Conservation (phyloP, 1,284 basidiomycete genomes). For the Melampsora larici-populina region DNA sequence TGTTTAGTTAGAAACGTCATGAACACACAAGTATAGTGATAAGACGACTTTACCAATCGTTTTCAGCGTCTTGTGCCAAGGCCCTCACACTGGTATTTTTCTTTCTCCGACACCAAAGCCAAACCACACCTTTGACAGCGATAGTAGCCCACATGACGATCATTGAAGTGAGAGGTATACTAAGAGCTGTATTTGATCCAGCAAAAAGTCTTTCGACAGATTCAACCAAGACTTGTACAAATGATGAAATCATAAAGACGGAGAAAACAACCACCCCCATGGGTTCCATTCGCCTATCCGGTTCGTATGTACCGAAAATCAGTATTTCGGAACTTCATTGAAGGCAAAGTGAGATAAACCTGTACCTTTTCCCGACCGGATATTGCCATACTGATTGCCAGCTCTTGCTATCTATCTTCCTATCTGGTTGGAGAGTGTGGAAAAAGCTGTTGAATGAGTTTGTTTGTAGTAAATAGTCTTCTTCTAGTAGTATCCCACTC, state of each 20-base stretch:
- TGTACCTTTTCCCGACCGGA: constrained; percentile 23
- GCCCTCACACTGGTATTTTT: constrained; percentile 54
- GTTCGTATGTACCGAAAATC: constrained; percentile 58
- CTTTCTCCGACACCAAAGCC: constrained; percentile 54
- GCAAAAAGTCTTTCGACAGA: constrained; percentile 54
- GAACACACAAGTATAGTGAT: too few species aligned
- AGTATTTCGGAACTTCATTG: constrained; percentile 60
- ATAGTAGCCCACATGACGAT: constrained; percentile 60
- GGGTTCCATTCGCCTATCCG: constrained; percentile 49
- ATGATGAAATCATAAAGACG: constrained; percentile 62
- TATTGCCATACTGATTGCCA: constrained; percentile 41
- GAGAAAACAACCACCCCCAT: constrained; percentile 57
- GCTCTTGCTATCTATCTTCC: constrained; percentile 35
- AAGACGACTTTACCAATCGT: constrained; percentile 54
- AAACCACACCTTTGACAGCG: constrained; percentile 58
- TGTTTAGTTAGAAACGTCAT: background rate
- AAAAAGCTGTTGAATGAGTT: constrained; percentile 44
- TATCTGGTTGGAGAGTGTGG: constrained; percentile 6
- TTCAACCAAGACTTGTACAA: constrained; percentile 58
- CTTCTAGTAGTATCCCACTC: constrained; percentile 41
- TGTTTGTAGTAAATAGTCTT: constrained; percentile 14
- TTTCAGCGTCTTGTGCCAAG: constrained; percentile 59
- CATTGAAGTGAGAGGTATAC: constrained; percentile 51
- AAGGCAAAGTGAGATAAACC: constrained; percentile 46
- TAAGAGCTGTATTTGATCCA: constrained; percentile 39